phyloP scores from a whole-genome alignment of 345 rosid genomes.

The Boechera retrofracta region DNA sequence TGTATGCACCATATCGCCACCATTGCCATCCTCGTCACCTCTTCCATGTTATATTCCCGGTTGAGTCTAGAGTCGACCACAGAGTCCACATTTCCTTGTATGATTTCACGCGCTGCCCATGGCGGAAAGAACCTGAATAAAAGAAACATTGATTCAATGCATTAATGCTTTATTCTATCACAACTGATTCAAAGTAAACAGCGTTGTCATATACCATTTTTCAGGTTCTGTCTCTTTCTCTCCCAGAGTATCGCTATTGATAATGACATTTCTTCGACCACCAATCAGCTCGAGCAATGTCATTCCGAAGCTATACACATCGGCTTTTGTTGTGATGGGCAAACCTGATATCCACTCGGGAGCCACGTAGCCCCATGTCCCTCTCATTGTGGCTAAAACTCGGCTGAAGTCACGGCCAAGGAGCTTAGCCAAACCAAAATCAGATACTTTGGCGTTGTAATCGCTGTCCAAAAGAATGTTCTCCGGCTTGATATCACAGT shows the following conservation, averaged over 20 bases:
- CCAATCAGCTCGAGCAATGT: constrained; percentile 69
- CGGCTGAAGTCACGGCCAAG: constrained; percentile 66
- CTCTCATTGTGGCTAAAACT: constrained; percentile 67
- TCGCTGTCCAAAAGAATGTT: constrained; percentile 63
- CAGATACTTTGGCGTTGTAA: constrained; percentile 58
- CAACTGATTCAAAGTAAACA: background rate
- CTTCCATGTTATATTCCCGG: constrained; percentile 52
- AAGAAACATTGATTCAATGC: background rate
- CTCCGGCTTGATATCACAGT: constrained; percentile 70
- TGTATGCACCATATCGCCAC: constrained; percentile 89
- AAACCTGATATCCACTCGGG: constrained; percentile 72
- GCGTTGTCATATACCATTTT: constrained; percentile 38
- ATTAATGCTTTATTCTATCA: background rate
- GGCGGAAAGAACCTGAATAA: constrained; percentile 83
- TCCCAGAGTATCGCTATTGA: constrained; percentile 40
- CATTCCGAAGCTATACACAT: constrained; percentile 78
- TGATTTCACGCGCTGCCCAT: constrained; percentile 78
- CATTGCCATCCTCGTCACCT: constrained; percentile 62
- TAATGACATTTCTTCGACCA: constrained; percentile 68
- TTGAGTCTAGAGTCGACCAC: constrained; percentile 58
- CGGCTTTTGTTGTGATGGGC: constrained; percentile 69
- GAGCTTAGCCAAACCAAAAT: constrained; percentile 68
- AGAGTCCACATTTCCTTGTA: constrained; percentile 59
- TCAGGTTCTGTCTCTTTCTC: constrained; percentile 44
- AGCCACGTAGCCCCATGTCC: constrained; percentile 72